phyloP scores from a whole-genome alignment of 345 rosid species.

The Eucalyptus cladocalyx region DNA sequence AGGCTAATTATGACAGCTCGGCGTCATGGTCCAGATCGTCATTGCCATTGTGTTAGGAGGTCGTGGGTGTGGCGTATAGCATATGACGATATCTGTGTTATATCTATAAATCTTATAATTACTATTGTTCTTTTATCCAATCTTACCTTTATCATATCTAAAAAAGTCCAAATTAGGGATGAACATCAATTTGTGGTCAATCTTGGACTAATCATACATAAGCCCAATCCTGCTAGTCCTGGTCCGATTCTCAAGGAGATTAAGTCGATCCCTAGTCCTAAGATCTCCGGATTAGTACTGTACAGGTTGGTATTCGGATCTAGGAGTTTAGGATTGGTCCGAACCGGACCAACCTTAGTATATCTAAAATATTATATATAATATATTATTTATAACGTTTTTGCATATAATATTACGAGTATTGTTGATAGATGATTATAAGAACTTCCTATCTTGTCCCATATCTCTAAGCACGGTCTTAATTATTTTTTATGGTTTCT shows the following conservation, averaged over 20 bases:
- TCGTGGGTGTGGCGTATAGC: not conserved
- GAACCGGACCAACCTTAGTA: accelerated
- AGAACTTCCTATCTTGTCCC: no score
- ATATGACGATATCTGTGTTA: not conserved
- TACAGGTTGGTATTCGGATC: accelerated
- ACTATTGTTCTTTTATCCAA: not conserved
- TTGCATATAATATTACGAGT: no score
- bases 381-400: no score
- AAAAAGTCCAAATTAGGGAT: no score
- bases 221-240: accelerated
- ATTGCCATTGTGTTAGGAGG: not conserved
- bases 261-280: accelerated
- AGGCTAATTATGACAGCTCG: not conserved
- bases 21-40: not conserved
- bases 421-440: no score
- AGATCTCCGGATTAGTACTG: accelerated
- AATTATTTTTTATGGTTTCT: no score
- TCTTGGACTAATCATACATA: no score
- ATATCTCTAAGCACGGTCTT: no score
- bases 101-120: not conserved
- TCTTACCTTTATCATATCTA: not conserved
- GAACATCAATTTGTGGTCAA: no score
- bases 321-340: accelerated
- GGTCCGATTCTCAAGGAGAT: accelerated
- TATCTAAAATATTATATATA: no score